Percentiles rank a stretch among this genome's conserved stretches.
phyloP scores from a whole-genome alignment of 306 rosid genomes.

The Castanea sativa region DNA sequence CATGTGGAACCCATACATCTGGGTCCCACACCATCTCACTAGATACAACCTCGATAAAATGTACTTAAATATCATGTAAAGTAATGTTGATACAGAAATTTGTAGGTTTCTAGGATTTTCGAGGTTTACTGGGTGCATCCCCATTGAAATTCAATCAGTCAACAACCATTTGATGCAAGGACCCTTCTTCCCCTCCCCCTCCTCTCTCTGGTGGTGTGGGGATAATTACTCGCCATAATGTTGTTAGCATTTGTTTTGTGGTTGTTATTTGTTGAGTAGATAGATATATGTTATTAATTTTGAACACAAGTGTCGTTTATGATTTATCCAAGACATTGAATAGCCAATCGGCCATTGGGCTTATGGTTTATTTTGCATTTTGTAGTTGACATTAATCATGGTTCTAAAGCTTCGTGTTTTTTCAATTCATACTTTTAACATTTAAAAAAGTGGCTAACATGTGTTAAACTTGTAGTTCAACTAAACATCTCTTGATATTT shows the following conservation, averaged over 20 bases:
- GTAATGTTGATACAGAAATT: constrained; percentile 15
- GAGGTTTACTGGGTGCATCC: constrained; percentile 10
- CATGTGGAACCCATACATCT: too few species aligned
- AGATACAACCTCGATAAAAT: too few species aligned
- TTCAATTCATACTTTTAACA: too few species aligned
- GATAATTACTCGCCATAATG: not conserved
- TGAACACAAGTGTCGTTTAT: not conserved
- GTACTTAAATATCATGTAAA: not conserved
- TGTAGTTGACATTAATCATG: too few species aligned
- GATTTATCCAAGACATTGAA: not conserved
- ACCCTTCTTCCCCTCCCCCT: not conserved
- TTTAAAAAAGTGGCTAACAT: too few species aligned
- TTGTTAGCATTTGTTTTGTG: not conserved
- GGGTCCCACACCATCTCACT: too few species aligned
- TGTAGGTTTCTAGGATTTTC: constrained; percentile 13
- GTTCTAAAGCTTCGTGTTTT: too few species aligned
- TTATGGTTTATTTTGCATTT: too few species aligned
- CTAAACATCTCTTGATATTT: too few species aligned
- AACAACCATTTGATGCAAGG: not conserved
- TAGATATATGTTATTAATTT: not conserved
- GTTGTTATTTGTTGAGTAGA: not conserved
- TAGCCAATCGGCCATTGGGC: not conserved
- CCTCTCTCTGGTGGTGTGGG: too few species aligned
- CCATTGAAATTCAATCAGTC: not conserved
- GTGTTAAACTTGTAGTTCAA: too few species aligned